Conservation (phyloP, 2,329 filamentous ascomycete species). For the Thielaviopsis punctulata region DNA sequence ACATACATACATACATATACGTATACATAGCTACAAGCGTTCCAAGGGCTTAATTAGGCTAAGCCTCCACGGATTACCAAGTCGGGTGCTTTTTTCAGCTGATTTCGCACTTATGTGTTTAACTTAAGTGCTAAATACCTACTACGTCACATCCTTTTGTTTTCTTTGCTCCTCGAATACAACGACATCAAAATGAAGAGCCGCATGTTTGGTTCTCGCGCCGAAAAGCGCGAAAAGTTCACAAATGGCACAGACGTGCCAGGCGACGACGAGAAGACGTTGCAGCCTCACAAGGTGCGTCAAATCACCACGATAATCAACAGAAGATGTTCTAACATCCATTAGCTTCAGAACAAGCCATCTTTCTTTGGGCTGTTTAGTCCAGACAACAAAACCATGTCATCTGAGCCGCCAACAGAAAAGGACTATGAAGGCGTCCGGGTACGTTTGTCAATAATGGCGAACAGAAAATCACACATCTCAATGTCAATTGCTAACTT, state of each 20-base stretch:
- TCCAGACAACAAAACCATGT: background rate
- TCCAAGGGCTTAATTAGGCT: background rate
- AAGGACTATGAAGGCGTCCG: background rate
- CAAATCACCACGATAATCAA: background rate
- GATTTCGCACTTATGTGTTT: background rate
- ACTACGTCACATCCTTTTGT: background rate
- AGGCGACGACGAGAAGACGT: background rate
- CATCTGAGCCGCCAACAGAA: background rate
- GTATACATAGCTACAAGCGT: too few relatives aligned
- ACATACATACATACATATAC: background rate
- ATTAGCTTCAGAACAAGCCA: background rate
- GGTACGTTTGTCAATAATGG: background rate
- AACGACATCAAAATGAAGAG: slow-evolving; percentile 1
- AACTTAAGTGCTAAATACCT: too few relatives aligned
- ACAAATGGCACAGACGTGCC: background rate
- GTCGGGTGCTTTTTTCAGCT: too few relatives aligned
- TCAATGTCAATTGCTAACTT: background rate
- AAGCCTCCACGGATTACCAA: background rate
- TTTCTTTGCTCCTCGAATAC: background rate
- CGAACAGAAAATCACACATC: too few relatives aligned
- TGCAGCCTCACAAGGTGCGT: slow-evolving; percentile 3
- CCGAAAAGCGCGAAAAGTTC: slow-evolving; percentile 8
- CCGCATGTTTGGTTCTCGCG: slow-evolving; percentile 3
- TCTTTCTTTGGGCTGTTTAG: background rate
- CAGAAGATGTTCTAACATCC: background rate